Base-by-base conservation (phyloP, 306 rosid species). In the Carpinus viminea region DNA sequence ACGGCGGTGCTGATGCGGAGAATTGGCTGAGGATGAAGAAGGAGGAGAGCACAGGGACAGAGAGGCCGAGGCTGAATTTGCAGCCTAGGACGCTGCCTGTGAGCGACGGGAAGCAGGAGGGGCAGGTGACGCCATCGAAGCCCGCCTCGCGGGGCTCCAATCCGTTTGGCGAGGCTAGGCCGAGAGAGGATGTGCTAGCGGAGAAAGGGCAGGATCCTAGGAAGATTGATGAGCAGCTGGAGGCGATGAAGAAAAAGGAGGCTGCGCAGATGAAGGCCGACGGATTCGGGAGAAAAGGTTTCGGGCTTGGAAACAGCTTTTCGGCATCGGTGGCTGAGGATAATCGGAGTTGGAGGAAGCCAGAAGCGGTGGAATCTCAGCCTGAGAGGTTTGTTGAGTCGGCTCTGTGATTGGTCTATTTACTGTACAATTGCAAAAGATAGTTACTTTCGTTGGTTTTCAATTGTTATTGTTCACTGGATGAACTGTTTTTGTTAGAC, bases 121-220 rank as follows among this genome's bases (percentile, higher is more conserved):
- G 66, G 61, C 61, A 86, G 61, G 92, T 28, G 41, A 54, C 70
- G 17, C 82, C 21, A 21, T 79, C 61, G 2, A 94, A 85, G 88
- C 90, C 91, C 0, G 88, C 65, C 12, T 20, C 72, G 1, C 24
- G 87, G 83, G 87, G 91, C 9, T 38, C 90, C 3, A 92, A 85
- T 56, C 98, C 97, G 0, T 94, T 94, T 20, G 98, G 98, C 5
- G 93, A 76, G 45, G 98, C 97, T 0, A 91, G 97, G 88, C 98
- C 98, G 2, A 92, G 97, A 60, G 98, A 94, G 82, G 91, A 94
- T 89, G 98, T 94, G 60, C 85, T 94, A 90, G 97, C 95, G 0
- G 97, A 88, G 90, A 91, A 94, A 54, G 98, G 97, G 43, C 90
- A 87, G 74, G 97, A 94, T 78, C 92, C 93, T 95, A 94, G 92